Evolutionary conservation across 148 eudicot species (phyloP).

Genomic region (Talinum fruticosum): DNA sequence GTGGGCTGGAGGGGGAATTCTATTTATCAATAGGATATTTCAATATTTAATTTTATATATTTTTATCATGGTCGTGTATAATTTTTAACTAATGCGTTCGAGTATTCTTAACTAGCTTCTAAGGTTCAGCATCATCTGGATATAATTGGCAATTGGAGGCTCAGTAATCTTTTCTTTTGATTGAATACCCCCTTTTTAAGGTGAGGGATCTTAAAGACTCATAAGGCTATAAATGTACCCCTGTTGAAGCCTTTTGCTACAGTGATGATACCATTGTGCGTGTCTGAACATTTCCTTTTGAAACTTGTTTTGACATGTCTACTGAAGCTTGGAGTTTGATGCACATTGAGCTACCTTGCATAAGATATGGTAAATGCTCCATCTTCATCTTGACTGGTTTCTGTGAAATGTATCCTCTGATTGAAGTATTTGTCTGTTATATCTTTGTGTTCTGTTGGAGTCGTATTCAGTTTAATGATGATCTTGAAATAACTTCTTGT

Average conservation of each 20-base stretch:
- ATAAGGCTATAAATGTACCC: neutral
- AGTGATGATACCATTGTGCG: neutral
- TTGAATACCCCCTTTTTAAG: neutral
- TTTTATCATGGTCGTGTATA: no score
- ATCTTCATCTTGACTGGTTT: neutral
- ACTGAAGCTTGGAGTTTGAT: neutral
- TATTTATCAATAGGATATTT: no score
- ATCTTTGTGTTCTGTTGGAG: no score
- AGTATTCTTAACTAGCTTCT: neutral
- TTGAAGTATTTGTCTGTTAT: neutral
- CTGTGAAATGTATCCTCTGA: neutral
- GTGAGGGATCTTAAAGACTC: neutral
- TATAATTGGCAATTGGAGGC: neutral
- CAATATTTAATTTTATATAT: no score
- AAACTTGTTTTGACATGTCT: constrained; percentile 7
- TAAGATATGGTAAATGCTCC: constrained; percentile 7
- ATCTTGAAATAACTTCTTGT: no score
- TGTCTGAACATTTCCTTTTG: neutral
- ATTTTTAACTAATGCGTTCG: no score
- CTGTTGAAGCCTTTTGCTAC: neutral
- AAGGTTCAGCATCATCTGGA: neutral
- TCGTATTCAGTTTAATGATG: no score
- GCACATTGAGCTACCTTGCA: neutral
- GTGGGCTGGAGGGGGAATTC: no score
- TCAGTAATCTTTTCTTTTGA: neutral